Percentiles rank a stretch among this genome's conserved stretches.
phyloP scores from a whole-genome alignment of 257 asterid genomes.

The Nicotiana attenuata region DNA sequence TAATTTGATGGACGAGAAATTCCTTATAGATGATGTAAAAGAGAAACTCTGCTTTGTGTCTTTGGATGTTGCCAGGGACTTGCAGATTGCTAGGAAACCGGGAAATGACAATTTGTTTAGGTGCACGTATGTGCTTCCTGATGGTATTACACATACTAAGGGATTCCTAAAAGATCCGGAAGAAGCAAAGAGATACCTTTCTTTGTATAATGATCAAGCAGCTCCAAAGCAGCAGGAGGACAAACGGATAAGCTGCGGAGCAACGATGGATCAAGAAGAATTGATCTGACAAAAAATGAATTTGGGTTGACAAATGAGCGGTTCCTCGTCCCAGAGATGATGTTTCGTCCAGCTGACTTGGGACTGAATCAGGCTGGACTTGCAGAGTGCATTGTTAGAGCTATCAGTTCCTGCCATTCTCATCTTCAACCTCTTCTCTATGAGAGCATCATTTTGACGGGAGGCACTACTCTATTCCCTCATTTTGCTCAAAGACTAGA shows the following conservation, averaged over 20 bases:
- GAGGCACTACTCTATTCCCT: slow-evolving; percentile 90
- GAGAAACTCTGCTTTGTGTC: slow-evolving; percentile 95
- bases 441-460: slow-evolving; percentile 81
- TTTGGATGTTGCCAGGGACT: slow-evolving; percentile 71
- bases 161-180: slow-evolving; percentile 69
- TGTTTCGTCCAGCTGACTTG: slow-evolving; percentile 91
- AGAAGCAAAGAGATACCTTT: slow-evolving; percentile 63
- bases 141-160: slow-evolving; percentile 68
- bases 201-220: slow-evolving; percentile 28
- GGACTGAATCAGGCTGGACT: slow-evolving; percentile 98
- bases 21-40: slow-evolving; percentile 88
- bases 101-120: slow-evolving; percentile 68
- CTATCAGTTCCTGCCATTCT: slow-evolving; percentile 83
- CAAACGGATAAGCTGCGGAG: neutral
- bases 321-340: slow-evolving; percentile 96
- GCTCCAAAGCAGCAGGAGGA: slow-evolving; percentile 26
- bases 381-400: slow-evolving; percentile 80
- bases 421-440: slow-evolving; percentile 91
- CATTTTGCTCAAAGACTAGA: slow-evolving; percentile 84
- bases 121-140: slow-evolving; percentile 90
- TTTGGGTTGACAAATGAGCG: slow-evolving; percentile 87
- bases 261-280: slow-evolving; percentile 13
- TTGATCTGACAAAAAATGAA: slow-evolving; percentile 70
- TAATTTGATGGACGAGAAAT: slow-evolving; percentile 94
- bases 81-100: slow-evolving; percentile 73